Evolutionary conservation across 2,329 filamentous ascomycete genomes (phyloP).

Genomic region (Pyrenochaeta sp.): DNA sequence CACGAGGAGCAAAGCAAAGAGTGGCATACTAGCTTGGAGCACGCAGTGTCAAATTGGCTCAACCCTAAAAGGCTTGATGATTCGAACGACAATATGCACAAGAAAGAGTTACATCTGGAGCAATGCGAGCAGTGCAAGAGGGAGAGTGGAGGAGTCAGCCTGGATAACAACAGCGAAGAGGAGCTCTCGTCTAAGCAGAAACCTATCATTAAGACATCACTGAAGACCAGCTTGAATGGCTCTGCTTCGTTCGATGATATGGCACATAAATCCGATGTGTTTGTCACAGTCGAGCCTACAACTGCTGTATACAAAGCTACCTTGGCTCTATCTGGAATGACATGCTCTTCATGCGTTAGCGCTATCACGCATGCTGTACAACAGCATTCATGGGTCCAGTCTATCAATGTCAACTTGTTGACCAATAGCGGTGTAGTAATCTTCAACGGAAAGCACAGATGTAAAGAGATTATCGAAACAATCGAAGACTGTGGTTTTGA

Average conservation of each 20-base stretch:
- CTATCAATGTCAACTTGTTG: conserved; percentile 61
- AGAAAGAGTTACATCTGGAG: conserved; percentile 41
- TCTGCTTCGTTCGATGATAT: conserved; percentile 12
- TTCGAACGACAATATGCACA: conserved; percentile 37
- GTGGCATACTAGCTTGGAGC: conserved; percentile 48
- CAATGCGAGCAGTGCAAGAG: conserved; percentile 47
- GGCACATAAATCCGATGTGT: conserved; percentile 21
- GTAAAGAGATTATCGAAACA: conserved; percentile 56
- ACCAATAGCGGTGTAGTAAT: conserved; percentile 60
- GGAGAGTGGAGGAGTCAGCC: conserved; percentile 36
- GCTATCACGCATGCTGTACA: conserved; percentile 60
- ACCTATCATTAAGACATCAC: conserved; percentile 16
- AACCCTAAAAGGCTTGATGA: conserved; percentile 16
- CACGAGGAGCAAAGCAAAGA: conserved; percentile 25
- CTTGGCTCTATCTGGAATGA: conserved; percentile 67
- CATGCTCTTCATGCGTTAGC: conserved; percentile 65
- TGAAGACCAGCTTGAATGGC: conserved; percentile 23
- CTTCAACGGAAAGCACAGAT: conserved; percentile 57
- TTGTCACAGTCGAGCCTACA: conserved; percentile 28
- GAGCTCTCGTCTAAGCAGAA: conserved; percentile 21
- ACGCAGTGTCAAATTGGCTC: conserved; percentile 43
- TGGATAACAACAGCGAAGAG: conserved; percentile 17
- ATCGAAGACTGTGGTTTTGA: conserved; percentile 60
- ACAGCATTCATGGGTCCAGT: conserved; percentile 56
- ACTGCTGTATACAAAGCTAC: conserved; percentile 46